Evolutionary conservation across 129 eudicot genomes (phyloP).

Genomic region (Artemisia tridentata): DNA sequence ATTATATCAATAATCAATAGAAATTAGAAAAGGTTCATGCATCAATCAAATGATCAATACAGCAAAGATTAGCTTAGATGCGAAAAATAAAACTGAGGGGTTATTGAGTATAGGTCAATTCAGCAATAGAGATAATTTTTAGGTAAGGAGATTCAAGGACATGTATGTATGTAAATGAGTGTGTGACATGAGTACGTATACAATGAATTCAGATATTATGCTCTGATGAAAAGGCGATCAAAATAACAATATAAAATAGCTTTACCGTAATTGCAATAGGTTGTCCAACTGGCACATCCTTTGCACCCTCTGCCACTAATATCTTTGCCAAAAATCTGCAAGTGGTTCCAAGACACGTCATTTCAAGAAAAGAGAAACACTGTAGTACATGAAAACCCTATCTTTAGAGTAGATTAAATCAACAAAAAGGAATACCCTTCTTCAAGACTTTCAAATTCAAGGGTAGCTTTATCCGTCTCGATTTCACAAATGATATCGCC

Average conservation of each 20-base stretch:
- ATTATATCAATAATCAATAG: constrained; percentile 13
- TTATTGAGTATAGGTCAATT: not conserved
- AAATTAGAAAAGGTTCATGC: not conserved
- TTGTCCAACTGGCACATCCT: constrained; percentile 94
- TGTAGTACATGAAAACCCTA: not conserved
- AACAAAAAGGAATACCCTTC: constrained; percentile 68
- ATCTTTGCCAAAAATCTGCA: constrained; percentile 89
- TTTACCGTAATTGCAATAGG: constrained; percentile 90
- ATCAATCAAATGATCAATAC: not conserved
- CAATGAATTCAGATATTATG: not conserved
- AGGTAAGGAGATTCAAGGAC: not conserved
- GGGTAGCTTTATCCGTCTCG: constrained; percentile 98
- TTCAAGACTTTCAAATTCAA: constrained; percentile 81
- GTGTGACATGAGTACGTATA: not conserved
- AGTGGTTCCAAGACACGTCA: constrained; percentile 13
- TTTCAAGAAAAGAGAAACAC: constrained; percentile 5
- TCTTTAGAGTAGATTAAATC: not conserved
- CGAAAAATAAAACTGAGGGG: not conserved
- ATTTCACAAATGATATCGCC: constrained; percentile 95
- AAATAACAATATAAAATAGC: constrained; percentile 13
- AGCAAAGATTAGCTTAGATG: not conserved
- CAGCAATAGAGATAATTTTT: not conserved
- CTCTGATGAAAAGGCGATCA: not conserved
- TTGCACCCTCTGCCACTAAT: constrained; percentile 82
- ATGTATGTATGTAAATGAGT: not conserved